Evolutionary conservation across 805 yeast genomes (phyloP).

Genomic region (Saturnispora ahearnii): DNA sequence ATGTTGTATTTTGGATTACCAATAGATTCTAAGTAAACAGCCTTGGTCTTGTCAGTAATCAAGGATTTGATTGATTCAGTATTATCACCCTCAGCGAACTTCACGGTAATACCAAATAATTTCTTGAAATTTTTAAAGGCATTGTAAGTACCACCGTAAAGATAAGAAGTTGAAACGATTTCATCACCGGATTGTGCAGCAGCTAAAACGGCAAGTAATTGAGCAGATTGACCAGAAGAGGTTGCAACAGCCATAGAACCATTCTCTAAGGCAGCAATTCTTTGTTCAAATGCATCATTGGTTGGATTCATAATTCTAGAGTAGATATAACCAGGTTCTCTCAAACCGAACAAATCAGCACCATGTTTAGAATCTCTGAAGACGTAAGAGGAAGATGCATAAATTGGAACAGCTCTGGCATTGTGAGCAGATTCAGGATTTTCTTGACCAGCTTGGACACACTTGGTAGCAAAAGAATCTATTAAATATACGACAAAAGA

Average conservation of each 20-base stretch:
- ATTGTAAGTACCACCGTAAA: slow-evolving; percentile 95
- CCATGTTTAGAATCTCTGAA: slow-evolving; percentile 88
- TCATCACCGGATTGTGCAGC: slow-evolving; percentile 87
- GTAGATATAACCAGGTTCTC: slow-evolving; percentile 79
- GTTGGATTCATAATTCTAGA: slow-evolving; percentile 92
- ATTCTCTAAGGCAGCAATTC: slow-evolving; percentile 87
- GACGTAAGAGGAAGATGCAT: slow-evolving; percentile 83
- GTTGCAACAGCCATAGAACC: slow-evolving; percentile 88
- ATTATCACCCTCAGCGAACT: slow-evolving; percentile 76
- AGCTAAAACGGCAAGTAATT: slow-evolving; percentile 72
- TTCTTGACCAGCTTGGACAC: slow-evolving; percentile 94
- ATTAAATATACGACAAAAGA: neutral
- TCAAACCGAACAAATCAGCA: slow-evolving; percentile 78
- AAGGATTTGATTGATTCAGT: slow-evolving; percentile 61
- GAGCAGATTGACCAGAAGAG: slow-evolving; percentile 97
- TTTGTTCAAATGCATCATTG: slow-evolving; percentile 78
- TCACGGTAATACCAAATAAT: slow-evolving; percentile 67
- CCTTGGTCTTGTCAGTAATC: slow-evolving; percentile 81
- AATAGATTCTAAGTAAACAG: slow-evolving; percentile 79
- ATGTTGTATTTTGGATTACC: slow-evolving; percentile 91
- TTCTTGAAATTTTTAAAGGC: slow-evolving; percentile 90
- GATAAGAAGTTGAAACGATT: slow-evolving; percentile 72
- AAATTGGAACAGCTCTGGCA: slow-evolving; percentile 89
- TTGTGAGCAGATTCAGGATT: slow-evolving; percentile 46
- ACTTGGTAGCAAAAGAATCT: slow-evolving; percentile 26